Conservation (phyloP, 1,284 basidiomycete species). For the Sporisorium scitamineum region DNA sequence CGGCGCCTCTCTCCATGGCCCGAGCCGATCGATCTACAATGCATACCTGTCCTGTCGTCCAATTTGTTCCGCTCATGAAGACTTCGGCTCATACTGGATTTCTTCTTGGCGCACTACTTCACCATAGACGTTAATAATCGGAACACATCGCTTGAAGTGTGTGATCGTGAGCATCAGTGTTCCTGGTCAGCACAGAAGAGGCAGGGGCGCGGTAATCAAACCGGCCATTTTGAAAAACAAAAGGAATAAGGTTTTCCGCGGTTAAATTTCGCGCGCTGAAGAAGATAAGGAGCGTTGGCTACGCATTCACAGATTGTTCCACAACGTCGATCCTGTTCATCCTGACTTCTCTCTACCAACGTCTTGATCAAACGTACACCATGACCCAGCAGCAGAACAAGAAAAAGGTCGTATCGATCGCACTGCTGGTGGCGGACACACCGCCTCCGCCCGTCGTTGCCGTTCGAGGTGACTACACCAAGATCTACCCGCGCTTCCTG, state of each 20-base stretch:
- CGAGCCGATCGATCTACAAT: not conserved
- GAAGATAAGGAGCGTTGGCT: slow-evolving; percentile 6
- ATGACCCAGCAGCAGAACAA: slow-evolving; percentile 35
- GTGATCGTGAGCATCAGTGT: not conserved
- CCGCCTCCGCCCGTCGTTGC: slow-evolving; percentile 54
- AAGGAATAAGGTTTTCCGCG: slow-evolving; percentile 6
- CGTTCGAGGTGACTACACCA: slow-evolving; percentile 53
- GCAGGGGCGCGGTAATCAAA: slow-evolving; percentile 6
- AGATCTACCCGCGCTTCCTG: slow-evolving; percentile 61
- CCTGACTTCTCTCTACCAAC: slow-evolving; percentile 1
- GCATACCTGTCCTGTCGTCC: not conserved
- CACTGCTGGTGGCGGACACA: slow-evolving; percentile 59
- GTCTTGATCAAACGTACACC: not conserved
- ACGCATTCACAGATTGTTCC: not conserved
- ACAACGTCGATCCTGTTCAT: not conserved
- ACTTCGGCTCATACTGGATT: too few species aligned
- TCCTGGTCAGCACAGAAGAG: not conserved
- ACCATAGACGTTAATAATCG: not conserved
- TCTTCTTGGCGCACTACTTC: not conserved
- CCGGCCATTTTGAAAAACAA: slow-evolving; percentile 1
- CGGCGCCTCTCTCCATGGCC: not conserved
- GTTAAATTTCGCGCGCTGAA: slow-evolving; percentile 4
- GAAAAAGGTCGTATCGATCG: slow-evolving; percentile 58
- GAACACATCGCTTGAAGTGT: not conserved
- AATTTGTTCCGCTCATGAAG: too few species aligned